A percentile compares a stretch with the other conserved stretches of the same genome.
These are phyloP conservation scores for Aspergillus sp. DNA, from an alignment of 2,329 filamentous ascomycete species.

Conservation along the genomic window DNA sequence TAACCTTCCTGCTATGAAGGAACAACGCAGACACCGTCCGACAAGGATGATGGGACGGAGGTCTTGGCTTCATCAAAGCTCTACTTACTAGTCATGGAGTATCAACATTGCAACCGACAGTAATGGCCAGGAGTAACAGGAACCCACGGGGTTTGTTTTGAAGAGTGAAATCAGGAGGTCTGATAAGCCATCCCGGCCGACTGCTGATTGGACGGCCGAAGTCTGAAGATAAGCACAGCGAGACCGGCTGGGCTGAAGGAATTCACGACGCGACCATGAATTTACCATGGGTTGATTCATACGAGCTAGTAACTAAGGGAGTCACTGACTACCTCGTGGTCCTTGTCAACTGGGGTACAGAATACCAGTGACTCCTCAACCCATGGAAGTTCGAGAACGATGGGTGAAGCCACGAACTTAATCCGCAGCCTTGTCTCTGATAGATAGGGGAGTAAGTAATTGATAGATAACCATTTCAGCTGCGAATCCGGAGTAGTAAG, in stretches of 20 bases:
- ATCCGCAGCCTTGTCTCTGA: background rate
- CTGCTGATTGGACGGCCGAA: constrained; percentile 28
- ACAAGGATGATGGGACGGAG: background rate
- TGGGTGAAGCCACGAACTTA: background rate
- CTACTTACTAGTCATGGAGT: background rate
- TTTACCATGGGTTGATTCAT: background rate
- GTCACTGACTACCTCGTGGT: background rate
- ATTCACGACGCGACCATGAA: background rate
- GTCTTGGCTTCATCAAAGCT: background rate
- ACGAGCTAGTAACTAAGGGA: background rate
- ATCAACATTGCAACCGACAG: background rate
- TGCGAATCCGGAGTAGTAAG: background rate
- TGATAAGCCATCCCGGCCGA: constrained; percentile 13
- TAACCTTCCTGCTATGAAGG: background rate
- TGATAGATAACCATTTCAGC: background rate
- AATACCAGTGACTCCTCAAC: background rate
- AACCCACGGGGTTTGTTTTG: background rate
- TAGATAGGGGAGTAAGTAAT: no score
- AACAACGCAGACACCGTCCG: background rate
- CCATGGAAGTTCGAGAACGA: constrained; percentile 1
- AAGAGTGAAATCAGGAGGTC: background rate
- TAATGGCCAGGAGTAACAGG: constrained; percentile 4
- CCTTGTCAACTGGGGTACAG: background rate
- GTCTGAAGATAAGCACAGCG: background rate
- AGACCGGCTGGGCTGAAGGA: background rate